Percentiles rank a stretch among this genome's conserved stretches.
These are phyloP conservation scores for Globisporangium spiculum DNA, from an alignment of 352 stramenopile species.

Conservation along the genomic window DNA sequence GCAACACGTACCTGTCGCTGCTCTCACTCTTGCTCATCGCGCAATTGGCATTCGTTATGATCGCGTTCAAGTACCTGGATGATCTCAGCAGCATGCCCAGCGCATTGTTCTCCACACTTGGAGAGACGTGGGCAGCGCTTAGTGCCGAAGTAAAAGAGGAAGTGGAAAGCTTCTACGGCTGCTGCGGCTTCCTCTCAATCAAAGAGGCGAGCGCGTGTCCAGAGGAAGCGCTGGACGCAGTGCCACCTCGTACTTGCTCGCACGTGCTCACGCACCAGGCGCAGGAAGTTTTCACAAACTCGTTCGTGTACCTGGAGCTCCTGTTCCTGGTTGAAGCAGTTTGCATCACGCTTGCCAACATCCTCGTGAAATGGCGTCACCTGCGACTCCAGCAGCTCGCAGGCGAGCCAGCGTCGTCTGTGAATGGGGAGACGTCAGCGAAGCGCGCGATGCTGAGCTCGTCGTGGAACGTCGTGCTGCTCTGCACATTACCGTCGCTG, in stretches of 20 bases:
- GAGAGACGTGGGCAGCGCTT: constrained; percentile 30
- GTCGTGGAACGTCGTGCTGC: constrained; percentile 25
- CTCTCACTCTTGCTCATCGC: constrained; percentile 29
- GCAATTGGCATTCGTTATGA: constrained; percentile 33
- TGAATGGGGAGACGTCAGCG: constrained; percentile 8
- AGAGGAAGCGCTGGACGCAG: constrained; percentile 40
- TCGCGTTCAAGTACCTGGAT: constrained; percentile 38
- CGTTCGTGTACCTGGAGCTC: constrained; percentile 36
- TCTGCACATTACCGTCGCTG: constrained; percentile 39
- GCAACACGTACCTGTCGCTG: constrained; percentile 28
- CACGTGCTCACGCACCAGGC: constrained; percentile 26
- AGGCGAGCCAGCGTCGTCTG: constrained; percentile 18
- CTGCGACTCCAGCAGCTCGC: constrained; percentile 42
- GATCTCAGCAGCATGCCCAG: constrained; percentile 35
- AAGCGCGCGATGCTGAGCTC: constrained; percentile 33
- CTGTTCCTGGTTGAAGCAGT: constrained; percentile 34
- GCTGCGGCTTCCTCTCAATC: constrained; percentile 46
- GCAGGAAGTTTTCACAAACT: constrained; percentile 28
- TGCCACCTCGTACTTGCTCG: constrained; percentile 39
- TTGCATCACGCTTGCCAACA: constrained; percentile 37
- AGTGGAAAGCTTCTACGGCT: constrained; percentile 43
- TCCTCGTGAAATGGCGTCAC: constrained; percentile 48
- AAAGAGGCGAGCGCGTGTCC: constrained; percentile 36
- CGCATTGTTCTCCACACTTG: constrained; percentile 22
- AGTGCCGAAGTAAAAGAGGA: constrained; percentile 19